Base-by-base conservation (phyloP, 2,329 filamentous ascomycete genomes). In the Colletotrichum cuscutae region DNA sequence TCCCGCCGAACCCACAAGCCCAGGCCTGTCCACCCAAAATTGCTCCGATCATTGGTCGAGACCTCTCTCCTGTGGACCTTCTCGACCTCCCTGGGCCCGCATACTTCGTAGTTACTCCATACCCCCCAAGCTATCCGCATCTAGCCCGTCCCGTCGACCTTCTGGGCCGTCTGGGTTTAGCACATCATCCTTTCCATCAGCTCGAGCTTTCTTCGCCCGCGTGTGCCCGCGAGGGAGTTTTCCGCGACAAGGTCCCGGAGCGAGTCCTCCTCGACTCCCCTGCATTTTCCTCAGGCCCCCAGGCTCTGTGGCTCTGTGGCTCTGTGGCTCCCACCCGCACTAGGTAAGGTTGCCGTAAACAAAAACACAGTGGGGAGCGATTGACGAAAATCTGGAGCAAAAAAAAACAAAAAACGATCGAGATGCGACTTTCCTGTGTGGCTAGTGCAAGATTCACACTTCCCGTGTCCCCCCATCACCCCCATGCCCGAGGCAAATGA, bases 1-100 rank as follows among this genome's bases (percentile, higher is more conserved):
- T 61, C 70, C 71, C 71, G 71, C 71, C 37, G 49, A 65, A 73
- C 67, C 67, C 71, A 73, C 71, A 49, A 49, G 15, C 19, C 15
- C 42, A 49, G 42, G 42, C 42, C 42, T 19, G 3, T 8, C 7
- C 28, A 3, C 37, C 56, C 67, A 71, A 22, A 24, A 5, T 11
- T 53, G 56, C 46, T 65, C 61, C 56, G 28, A 22, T 13, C 42
- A 73, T 73, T 73, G 66, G 71, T 54, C 71, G 66, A 70, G 66
- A 46, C 71, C 49, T 57, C 13, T 42, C 35, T 15, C 63, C 70
- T 32, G 53, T 68, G 32, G 56, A 53, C 13, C 35, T 15, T 42
- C 5, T 42, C 1, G 13, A 42, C 52, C 52, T 54, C 63, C 63
- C 57, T 72, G 46, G 58, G 19, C 42, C 58, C 66, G 69, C 59